Conservation (phyloP, 106 monocot species). For the Allium fistulosum region DNA sequence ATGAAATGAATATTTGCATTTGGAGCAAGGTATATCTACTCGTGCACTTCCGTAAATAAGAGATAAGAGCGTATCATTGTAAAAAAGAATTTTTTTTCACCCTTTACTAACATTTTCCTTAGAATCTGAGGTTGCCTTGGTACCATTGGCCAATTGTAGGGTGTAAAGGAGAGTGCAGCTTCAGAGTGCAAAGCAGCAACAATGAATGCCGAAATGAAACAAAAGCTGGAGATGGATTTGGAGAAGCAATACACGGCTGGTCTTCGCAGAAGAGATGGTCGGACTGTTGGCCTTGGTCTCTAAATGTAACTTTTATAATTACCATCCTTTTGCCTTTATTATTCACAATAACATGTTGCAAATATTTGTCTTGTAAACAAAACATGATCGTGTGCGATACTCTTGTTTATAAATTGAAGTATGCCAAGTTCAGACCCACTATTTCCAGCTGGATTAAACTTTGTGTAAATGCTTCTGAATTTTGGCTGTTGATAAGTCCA, state of each 20-base stretch:
- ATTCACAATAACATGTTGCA: background rate
- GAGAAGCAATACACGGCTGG: conserved; percentile 98
- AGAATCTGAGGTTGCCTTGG: conserved; percentile 99
- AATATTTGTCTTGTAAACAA: conserved; percentile 2
- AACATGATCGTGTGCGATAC: background rate
- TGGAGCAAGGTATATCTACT: no score
- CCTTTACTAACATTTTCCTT: conserved; percentile 72
- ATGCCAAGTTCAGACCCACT: no score
- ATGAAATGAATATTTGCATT: background rate
- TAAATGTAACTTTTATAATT: conserved; percentile 13
- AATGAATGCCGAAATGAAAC: conserved; percentile 52
- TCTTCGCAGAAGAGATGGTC: conserved; percentile 85
- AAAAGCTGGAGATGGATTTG: conserved; percentile 64
- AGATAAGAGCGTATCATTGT: no score
- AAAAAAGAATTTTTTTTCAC: background rate
- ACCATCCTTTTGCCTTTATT: background rate
- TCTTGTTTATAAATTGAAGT: no score
- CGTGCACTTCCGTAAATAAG: no score
- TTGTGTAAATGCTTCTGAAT: no score
- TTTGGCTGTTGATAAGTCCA: no score
- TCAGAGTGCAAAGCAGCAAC: conserved; percentile 30
- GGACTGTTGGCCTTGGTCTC: conserved; percentile 93
- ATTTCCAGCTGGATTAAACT: no score
- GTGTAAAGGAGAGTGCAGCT: conserved; percentile 65
- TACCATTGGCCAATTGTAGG: conserved; percentile 94